phyloP scores from a whole-genome alignment of 176 grass and related monocot genomes.

The Lolium multiflorum region DNA sequence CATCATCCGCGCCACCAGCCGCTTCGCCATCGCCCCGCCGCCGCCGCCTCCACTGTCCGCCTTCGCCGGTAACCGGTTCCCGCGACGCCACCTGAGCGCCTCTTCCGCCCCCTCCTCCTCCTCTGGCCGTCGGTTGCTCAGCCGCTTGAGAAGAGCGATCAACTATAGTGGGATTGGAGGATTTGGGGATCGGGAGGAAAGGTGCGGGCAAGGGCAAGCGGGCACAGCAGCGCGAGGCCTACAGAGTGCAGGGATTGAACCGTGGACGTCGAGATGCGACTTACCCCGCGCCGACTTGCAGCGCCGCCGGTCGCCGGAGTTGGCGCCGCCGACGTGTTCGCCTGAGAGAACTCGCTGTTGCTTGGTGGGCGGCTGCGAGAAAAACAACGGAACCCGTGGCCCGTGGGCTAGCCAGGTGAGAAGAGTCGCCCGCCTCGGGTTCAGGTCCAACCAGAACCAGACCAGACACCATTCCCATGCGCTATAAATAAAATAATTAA shows the following conservation, averaged over 20 bases:
- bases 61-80: neutral
- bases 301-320: slow-evolving; percentile 29
- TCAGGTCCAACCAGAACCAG: no score
- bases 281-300: neutral
- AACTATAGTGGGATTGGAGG: neutral
- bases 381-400: neutral
- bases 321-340: neutral
- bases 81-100: neutral
- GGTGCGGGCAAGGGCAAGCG: neutral
- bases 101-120: neutral
- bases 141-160: neutral
- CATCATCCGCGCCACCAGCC: slow-evolving; percentile 65
- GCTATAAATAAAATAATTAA: no score
- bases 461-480: no score
- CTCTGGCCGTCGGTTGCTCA: neutral
- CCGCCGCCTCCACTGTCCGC: no score
- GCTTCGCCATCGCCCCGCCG: slow-evolving; percentile 63
- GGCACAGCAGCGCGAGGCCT: neutral
- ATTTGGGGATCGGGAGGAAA: slow-evolving; percentile 20
- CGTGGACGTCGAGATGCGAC: neutral
- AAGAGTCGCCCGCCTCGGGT: neutral
- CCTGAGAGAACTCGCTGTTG: neutral
- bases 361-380: slow-evolving; percentile 12
- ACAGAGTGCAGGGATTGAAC: neutral
- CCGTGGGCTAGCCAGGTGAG: neutral